Evolutionary conservation across 805 yeast species (phyloP).

Genomic region (Kluyveromyces dobzhanskii): DNA sequence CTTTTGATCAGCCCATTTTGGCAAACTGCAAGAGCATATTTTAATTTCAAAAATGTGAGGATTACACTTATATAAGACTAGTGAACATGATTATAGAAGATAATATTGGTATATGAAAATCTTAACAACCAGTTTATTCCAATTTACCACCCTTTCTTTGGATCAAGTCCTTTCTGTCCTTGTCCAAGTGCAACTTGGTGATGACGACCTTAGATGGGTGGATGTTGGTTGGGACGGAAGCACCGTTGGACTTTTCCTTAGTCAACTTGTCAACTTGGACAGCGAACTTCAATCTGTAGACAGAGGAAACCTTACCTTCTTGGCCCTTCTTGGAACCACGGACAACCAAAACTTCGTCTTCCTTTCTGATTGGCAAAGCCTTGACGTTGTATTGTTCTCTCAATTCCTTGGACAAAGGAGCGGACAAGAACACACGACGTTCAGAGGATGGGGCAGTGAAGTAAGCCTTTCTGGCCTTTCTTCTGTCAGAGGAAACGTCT

Average conservation of each 20-base stretch:
- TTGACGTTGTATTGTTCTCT: conserved; percentile 94
- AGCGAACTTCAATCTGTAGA: conserved; percentile 97
- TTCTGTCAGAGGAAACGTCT: conserved; percentile 99
- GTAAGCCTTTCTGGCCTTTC: conserved; percentile 99
- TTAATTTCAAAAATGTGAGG: conserved; percentile 2
- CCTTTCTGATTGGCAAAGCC: conserved; percentile 95
- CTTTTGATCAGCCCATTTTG: too few species aligned
- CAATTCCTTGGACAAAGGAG: conserved; percentile 98
- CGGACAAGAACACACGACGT: conserved; percentile 92
- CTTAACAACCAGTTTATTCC: conserved; percentile 48
- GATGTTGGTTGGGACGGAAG: conserved; percentile 92
- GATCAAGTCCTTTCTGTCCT: conserved; percentile 97
- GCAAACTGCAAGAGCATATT: not conserved
- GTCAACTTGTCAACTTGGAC: conserved; percentile 95
- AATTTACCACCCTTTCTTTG: conserved; percentile 96
- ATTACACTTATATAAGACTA: conserved; percentile 12
- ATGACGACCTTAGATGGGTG: conserved; percentile 99
- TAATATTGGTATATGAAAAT: conserved; percentile 5
- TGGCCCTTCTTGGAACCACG: conserved; percentile 99
- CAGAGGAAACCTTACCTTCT: conserved; percentile 96
- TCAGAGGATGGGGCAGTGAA: conserved; percentile 95
- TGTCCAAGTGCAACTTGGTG: conserved; percentile 96
- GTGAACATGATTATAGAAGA: conserved; percentile 8
- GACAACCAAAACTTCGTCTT: conserved; percentile 89
- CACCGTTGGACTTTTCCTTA: conserved; percentile 97